phyloP scores from a whole-genome alignment of 192 early-diverging fungal genomes.

The Backusella macrospora region DNA sequence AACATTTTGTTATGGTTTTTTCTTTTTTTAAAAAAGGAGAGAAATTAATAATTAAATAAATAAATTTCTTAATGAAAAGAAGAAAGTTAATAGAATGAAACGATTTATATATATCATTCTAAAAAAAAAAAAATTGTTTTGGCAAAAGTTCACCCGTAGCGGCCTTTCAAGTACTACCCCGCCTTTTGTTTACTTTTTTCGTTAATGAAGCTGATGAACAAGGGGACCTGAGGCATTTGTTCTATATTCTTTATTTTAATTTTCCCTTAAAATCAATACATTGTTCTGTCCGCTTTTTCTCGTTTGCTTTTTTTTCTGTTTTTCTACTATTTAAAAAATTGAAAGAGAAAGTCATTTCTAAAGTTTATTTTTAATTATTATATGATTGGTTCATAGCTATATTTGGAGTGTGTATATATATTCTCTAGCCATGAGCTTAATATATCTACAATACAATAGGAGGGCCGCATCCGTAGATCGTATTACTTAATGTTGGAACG shows the following conservation, averaged over 20 bases:
- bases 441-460: background rate
- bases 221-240: slow-evolving; percentile 9
- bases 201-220: background rate
- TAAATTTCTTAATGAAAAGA: background rate
- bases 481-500: slow-evolving; percentile 10
- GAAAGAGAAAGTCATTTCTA: background rate
- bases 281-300: background rate
- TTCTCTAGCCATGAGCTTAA: background rate
- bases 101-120: background rate
- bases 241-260: background rate
- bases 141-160: slow-evolving; percentile 3
- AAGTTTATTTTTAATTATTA: background rate
- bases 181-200: slow-evolving; percentile 13
- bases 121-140: background rate
- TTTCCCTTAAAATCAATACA: background rate
- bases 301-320: background rate
- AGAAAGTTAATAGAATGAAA: background rate
- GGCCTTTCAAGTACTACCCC: background rate
- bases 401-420: slow-evolving; percentile 8
- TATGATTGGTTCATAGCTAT: slow-evolving; percentile 3
- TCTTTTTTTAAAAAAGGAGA: background rate
- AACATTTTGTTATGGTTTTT: background rate
- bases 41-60: background rate
- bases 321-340: background rate
- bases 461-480: background rate